These are phyloP conservation scores for Blastobotrys illinoisensis DNA, from an alignment of 1,139 yeast species.

Conservation along the genomic window DNA sequence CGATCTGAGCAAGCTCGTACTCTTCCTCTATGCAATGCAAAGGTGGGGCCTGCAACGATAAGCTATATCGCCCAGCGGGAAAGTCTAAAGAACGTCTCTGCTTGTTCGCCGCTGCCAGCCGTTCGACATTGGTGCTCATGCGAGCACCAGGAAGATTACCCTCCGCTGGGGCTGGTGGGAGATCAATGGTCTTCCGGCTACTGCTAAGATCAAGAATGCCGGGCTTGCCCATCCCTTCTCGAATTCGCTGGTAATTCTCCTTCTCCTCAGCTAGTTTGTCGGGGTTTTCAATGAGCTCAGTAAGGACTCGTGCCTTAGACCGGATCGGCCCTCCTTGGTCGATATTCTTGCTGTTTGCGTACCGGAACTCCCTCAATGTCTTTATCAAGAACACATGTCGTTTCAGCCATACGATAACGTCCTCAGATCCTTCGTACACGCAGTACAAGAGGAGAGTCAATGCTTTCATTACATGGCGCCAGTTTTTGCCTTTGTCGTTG, in stretches of 20 bases:
- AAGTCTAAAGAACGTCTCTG: conserved; percentile 5
- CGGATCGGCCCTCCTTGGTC: conserved; percentile 32
- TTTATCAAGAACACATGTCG: conserved; percentile 73
- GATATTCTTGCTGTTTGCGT: conserved; percentile 28
- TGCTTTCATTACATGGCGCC: conserved; percentile 95
- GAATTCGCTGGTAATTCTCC: conserved; percentile 26
- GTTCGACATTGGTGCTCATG: background rate
- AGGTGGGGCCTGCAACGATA: conserved; percentile 15
- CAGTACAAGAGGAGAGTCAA: conserved; percentile 80
- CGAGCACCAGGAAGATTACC: background rate
- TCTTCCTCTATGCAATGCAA: conserved; percentile 19
- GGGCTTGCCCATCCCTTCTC: conserved; percentile 31
- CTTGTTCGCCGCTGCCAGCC: background rate
- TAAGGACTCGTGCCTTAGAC: conserved; percentile 28
- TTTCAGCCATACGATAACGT: conserved; percentile 81
- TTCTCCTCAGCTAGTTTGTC: conserved; percentile 28
- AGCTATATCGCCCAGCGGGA: conserved; percentile 14
- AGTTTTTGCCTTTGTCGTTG: conserved; percentile 93
- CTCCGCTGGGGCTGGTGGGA: conserved; percentile 3
- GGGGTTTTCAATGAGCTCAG: conserved; percentile 27
- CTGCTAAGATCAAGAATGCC: conserved; percentile 24
- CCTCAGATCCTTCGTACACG: conserved; percentile 80
- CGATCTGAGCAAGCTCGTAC: conserved; percentile 13
- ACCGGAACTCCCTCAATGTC: conserved; percentile 51
- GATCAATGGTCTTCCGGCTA: conserved; percentile 14